A percentile compares a stretch with the other conserved stretches of the same genome.
These are phyloP conservation scores for Acarospora socialis DNA, from an alignment of 2,329 filamentous ascomycete genomes.

Conservation along the genomic window DNA sequence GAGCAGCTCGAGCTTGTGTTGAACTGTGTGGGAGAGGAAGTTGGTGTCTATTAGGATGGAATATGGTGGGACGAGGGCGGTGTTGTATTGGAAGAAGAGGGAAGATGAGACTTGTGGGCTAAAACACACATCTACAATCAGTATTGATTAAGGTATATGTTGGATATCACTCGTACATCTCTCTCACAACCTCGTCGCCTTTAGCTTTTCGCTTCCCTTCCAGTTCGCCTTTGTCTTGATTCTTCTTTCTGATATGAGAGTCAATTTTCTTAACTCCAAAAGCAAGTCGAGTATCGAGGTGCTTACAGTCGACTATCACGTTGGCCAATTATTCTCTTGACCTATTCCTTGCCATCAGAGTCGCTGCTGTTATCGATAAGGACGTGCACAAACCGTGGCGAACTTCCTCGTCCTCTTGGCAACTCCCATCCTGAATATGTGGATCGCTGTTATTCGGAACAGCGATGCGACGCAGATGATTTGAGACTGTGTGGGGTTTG, in stretches of 20 bases:
- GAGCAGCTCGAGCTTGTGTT: conserved; percentile 75
- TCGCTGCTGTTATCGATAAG: conserved; percentile 16
- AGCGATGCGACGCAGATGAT: conserved; percentile 4
- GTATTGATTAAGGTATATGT: conserved; percentile 6
- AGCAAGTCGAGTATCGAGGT: background rate
- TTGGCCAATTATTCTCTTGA: conserved; percentile 72
- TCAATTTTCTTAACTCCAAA: background rate
- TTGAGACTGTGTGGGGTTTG: background rate
- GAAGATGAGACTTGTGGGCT: conserved; percentile 65
- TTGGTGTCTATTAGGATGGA: conserved; percentile 63
- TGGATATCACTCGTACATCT: conserved; percentile 39
- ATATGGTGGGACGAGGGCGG: conserved; percentile 72
- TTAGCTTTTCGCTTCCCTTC: conserved; percentile 45
- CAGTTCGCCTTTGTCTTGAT: conserved; percentile 52
- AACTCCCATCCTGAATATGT: conserved; percentile 53
- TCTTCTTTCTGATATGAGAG: conserved; percentile 46
- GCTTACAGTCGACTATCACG: conserved; percentile 55
- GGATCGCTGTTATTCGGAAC: conserved; percentile 9
- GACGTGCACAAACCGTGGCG: conserved; percentile 39
- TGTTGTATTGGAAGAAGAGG: conserved; percentile 84
- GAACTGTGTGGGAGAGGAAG: conserved; percentile 80
- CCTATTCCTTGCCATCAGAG: conserved; percentile 19
- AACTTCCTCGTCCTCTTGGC: conserved; percentile 90
- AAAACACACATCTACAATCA: conserved; percentile 10
- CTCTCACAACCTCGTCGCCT: conserved; percentile 52